Base-by-base conservation (phyloP, 1,139 yeast species). In the Suhomyces panamericanus region DNA sequence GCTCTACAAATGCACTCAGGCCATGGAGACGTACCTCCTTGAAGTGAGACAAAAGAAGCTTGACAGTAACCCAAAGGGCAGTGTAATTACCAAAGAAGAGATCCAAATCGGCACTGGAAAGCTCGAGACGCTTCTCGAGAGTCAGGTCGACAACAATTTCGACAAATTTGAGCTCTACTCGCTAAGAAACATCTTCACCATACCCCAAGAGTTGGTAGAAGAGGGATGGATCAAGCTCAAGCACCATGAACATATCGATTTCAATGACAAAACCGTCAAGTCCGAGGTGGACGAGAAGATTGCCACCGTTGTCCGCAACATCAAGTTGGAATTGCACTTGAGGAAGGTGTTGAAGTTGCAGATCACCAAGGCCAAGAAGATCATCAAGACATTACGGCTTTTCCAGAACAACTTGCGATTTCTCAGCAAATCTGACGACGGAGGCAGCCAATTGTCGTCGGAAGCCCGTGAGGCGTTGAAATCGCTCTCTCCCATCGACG, bases 121-220 rank as follows among this genome's bases (percentile, higher is more conserved):
- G 56, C 67, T 91, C 37, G 97, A 90, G 57, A 82, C 93, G 0
- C 65, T 87, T 35, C 60, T 91, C 46, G 96, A 88, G 57, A 79
- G 81, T 48, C 77, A 83, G 3, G 87, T 90, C n/a, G 96, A 90
- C 64, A 76, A 76, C 55, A 87, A 87, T 59, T 90, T 89, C 62
- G 97, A 91, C 64, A 85, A 85, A 62, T 84, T 88, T 58, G 98
- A 91, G 67, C 69, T 90, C 31, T 91, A 90, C 61, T 80, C 88
- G 5, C 66, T 89, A 43, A 67, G 96, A 56, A 91, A 91, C 60
- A 80, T 91, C 16, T 72, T 91, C 46, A 77, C 78, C 10, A 69
- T 91, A 12, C 96, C 96, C 0, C 66, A 65, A 4, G 87, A 85
- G n/a, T 67, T 88, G 35, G 73, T 86, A 1, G 75, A 77, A 12